phyloP scores from a whole-genome alignment of 2,329 filamentous ascomycete genomes.

The Xylariaceae sp. region DNA sequence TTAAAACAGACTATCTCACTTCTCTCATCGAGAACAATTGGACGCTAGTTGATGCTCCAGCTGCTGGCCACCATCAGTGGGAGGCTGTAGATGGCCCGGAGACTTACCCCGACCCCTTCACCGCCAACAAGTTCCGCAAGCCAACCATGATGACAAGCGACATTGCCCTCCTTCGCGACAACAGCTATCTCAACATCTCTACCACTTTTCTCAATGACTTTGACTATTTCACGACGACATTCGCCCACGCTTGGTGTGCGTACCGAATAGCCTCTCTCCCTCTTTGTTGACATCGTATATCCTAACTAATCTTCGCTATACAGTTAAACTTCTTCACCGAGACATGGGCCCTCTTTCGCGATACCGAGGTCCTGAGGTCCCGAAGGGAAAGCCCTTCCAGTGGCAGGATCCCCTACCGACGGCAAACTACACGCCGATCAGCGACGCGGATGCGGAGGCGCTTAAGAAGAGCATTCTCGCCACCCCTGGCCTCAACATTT shows the following conservation, averaged over 20 bases:
- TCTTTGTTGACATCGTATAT: not conserved
- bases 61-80: conserved; percentile 66
- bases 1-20: conserved; percentile 51
- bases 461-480: conserved; percentile 64
- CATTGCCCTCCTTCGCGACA: conserved; percentile 64
- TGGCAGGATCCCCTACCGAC: conserved; percentile 71
- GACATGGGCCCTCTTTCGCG: conserved; percentile 67
- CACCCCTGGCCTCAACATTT: conserved; percentile 48
- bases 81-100: conserved; percentile 60
- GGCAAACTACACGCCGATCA: conserved; percentile 50
- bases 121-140: conserved; percentile 63
- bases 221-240: conserved; percentile 61
- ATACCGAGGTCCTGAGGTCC: conserved; percentile 69
- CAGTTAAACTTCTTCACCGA: conserved; percentile 67
- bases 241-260: conserved; percentile 66
- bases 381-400: conserved; percentile 53
- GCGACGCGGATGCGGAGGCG: conserved; percentile 52
- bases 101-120: conserved; percentile 65
- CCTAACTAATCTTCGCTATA: not conserved
- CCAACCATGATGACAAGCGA: conserved; percentile 73
- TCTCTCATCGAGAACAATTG: conserved; percentile 75
- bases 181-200: conserved; percentile 68
- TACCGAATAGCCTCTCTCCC: not conserved
- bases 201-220: conserved; percentile 63
- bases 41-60: conserved; percentile 68